A percentile compares a stretch with the other conserved stretches of the same genome.
phyloP scores from a whole-genome alignment of 73 alveolate genomes.

The Paramecium sonneborni region DNA sequence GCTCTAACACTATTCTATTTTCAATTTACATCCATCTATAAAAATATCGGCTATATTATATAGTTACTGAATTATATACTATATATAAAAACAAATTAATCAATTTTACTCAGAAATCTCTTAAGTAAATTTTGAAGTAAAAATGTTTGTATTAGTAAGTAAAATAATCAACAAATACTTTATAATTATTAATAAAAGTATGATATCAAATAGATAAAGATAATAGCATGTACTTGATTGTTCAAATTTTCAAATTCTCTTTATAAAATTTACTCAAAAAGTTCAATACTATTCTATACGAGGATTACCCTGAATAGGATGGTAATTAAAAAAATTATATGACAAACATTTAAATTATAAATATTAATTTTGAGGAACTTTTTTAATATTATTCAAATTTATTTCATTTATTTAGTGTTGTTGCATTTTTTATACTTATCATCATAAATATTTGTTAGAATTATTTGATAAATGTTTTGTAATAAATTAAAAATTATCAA shows the following conservation, averaged over 20 bases:
- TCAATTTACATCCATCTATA: no score
- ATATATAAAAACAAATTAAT: neutral
- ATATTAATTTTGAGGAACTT: no score
- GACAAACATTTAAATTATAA: neutral
- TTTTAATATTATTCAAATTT: no score
- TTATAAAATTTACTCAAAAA: neutral
- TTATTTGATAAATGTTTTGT: no score
- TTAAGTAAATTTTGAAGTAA: neutral
- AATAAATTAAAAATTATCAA: no score
- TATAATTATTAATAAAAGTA: neutral
- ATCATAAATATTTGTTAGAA: no score
- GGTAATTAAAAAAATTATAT: neutral
- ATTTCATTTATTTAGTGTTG: no score
- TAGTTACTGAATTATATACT: neutral
- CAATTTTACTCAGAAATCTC: neutral
- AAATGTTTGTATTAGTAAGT: neutral
- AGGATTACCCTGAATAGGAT: neutral
- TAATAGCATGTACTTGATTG: neutral
- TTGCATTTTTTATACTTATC: no score
- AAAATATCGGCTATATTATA: neutral
- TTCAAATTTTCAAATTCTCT: neutral
- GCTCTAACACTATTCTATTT: no score
- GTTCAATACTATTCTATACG: neutral
- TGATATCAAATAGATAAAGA: neutral
- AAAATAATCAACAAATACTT: neutral